Evolutionary conservation across 108 stramenopile species (phyloP).

Genomic region (Nitzschia sp.): DNA sequence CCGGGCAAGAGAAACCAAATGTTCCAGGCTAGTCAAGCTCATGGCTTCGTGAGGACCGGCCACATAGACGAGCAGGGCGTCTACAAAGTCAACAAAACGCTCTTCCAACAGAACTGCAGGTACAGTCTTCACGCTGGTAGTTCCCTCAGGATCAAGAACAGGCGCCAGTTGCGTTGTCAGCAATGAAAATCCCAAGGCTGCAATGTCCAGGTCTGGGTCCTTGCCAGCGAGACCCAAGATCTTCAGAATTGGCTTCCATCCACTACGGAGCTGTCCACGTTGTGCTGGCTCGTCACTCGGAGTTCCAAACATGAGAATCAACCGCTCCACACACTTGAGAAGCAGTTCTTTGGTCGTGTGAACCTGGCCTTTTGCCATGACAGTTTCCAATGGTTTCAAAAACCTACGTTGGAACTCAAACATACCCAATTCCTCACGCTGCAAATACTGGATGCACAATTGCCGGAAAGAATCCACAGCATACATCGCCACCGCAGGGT

Average conservation of each 20-base stretch:
- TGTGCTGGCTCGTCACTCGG: conserved; percentile 19
- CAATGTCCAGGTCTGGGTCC: conserved; percentile 71
- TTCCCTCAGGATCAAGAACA: conserved; percentile 10
- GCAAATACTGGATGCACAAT: conserved; percentile 93
- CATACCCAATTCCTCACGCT: conserved; percentile 87
- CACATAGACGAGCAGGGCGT: conserved; percentile 85
- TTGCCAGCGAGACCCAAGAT: conserved; percentile 86
- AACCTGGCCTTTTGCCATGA: conserved; percentile 73
- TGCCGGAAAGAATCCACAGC: conserved; percentile 97
- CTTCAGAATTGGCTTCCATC: conserved; percentile 90
- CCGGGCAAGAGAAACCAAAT: conserved; percentile 48
- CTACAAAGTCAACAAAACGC: conserved; percentile 90
- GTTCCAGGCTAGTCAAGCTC: conserved; percentile 73
- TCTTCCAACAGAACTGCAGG: conserved; percentile 56
- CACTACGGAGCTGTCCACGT: conserved; percentile 75
- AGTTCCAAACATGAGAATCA: conserved; percentile 77
- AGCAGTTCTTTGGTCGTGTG: conserved; percentile 88
- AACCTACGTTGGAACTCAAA: conserved; percentile 97
- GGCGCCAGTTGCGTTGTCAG: conserved; percentile 52
- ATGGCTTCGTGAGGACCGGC: conserved; percentile 80
- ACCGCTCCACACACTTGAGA: conserved; percentile 87
- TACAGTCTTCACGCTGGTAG: conserved; percentile 1
- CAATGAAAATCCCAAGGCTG: conserved; percentile 70
- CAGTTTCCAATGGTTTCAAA: conserved; percentile 89
- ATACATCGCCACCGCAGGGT: conserved; percentile 94